Base-by-base conservation (phyloP, 2,329 filamentous ascomycete genomes). In the Dothistroma septosporum region DNA sequence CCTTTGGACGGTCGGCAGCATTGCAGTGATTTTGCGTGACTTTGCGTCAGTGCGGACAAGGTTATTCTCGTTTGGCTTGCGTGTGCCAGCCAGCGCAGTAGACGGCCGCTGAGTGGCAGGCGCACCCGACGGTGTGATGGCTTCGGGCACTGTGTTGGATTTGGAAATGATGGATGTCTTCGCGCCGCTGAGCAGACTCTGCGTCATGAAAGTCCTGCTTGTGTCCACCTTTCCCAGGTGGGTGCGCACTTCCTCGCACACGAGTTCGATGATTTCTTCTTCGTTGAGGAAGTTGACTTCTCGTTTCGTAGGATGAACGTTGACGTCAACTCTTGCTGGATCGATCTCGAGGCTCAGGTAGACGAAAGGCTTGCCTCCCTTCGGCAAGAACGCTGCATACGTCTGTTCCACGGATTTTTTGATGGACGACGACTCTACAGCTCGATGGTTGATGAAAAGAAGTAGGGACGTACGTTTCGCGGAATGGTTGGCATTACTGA, bases 271-370 rank as follows among this genome's bases (percentile, higher is more conserved):
- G 50, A 99, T 96, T 68, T 99, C 94, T 65, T 99, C 94, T 73
- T 99, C 94, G 63, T 97, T 96, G 22, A 99, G 81, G 69, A 99
- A 97, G 71, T 97, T 94, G 21, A 99, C 94, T 73, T 99, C 93
- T 55, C 91, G 84, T 75, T 99, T 99, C 0, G 94, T 99, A 0
- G 94, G 94, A 74, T 99, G 94, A 0, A 99, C 89, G 68, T 99
- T 99, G 72, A 99, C 95, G 74, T 99, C 94, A 4, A 99, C 91
- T 57, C 93, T 83, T 28, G 89, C 86, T 1, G 94, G 93, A 68
- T 97, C 92, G 60, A 99, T 96, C 61, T 96, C 90, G 2, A 99
- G 82, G 71, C 88, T 94, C 28, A 99, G 81, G 72, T 99, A 99
- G 60, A 93, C 81, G 73, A 97, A 99, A 0, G 94, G 94, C 72